Evolutionary conservation across 805 yeast species (phyloP).

Genomic region (Wickerhamomyces pijperi): DNA sequence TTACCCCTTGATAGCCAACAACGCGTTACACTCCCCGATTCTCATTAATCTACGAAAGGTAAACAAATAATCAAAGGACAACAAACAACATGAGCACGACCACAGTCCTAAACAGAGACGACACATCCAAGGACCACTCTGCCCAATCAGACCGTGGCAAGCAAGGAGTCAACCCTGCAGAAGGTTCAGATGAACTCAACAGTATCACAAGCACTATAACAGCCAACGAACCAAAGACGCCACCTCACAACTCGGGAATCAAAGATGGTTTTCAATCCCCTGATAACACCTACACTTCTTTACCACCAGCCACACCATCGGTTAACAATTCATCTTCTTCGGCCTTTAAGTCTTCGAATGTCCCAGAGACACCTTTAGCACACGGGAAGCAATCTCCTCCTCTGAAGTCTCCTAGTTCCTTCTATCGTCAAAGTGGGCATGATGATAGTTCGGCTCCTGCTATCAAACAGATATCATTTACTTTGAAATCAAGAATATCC

Average conservation of each 20-base stretch:
- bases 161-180: no score
- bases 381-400: slow-evolving; percentile 8
- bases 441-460: slow-evolving; percentile 23
- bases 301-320: slow-evolving; percentile 18
- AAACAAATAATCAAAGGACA: no score
- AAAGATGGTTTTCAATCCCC: slow-evolving; percentile 11
- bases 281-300: slow-evolving; percentile 3
- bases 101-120: no score
- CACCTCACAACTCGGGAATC: slow-evolving; percentile 6
- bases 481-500: slow-evolving; percentile 27
- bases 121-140: no score
- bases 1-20: no score
- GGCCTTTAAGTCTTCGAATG: slow-evolving; percentile 10
- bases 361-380: slow-evolving; percentile 16
- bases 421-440: slow-evolving; percentile 5
- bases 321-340: background rate
- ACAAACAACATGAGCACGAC: no score
- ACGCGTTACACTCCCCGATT: no score
- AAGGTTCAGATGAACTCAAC: background rate
- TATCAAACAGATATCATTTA: slow-evolving; percentile 27
- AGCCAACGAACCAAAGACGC: slow-evolving; percentile 11
- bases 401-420: slow-evolving; percentile 17
- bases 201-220: background rate
- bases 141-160: no score
- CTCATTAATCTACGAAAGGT: no score